Percentiles rank a stretch among this genome's conserved stretches.
Evolutionary conservation across 176 grass and related monocot genomes (phyloP).

Genomic region (Rhynchospora tenuis): DNA sequence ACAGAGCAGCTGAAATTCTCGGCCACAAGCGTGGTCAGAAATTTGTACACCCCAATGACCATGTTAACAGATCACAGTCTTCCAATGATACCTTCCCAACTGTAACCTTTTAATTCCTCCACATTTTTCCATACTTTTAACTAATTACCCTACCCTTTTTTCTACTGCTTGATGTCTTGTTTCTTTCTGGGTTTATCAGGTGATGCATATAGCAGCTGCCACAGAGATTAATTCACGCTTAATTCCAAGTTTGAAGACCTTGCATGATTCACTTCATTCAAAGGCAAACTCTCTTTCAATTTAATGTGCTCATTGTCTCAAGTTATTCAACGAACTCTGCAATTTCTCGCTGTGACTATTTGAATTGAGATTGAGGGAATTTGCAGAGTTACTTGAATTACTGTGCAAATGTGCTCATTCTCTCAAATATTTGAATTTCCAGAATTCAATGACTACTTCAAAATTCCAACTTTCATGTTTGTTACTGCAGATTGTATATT

Average conservation of each 20-base stretch:
- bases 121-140: not conserved
- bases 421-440: no score
- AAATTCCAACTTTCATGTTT: constrained; percentile 1
- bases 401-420: no score
- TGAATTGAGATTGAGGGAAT: not conserved
- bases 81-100: constrained; percentile 99
- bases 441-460: no score
- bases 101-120: constrained; percentile 43
- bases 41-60: constrained; percentile 97
- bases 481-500: not conserved
- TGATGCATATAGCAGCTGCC: constrained; percentile 98
- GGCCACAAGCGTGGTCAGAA: constrained; percentile 86
- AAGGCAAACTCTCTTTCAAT: constrained; percentile 51
- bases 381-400: no score
- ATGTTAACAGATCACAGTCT: constrained; percentile 95
- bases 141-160: not conserved
- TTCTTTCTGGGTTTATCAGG: constrained; percentile 46
- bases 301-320: not conserved
- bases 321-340: not conserved
- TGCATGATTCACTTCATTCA: constrained; percentile 74
- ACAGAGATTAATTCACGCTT: constrained; percentile 77
- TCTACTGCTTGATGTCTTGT: constrained; percentile 17
- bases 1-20: constrained; percentile 93
- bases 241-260: constrained; percentile 73
- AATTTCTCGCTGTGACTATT: not conserved